phyloP scores from a whole-genome alignment of 345 rosid genomes.

The Reutealis trisperma region DNA sequence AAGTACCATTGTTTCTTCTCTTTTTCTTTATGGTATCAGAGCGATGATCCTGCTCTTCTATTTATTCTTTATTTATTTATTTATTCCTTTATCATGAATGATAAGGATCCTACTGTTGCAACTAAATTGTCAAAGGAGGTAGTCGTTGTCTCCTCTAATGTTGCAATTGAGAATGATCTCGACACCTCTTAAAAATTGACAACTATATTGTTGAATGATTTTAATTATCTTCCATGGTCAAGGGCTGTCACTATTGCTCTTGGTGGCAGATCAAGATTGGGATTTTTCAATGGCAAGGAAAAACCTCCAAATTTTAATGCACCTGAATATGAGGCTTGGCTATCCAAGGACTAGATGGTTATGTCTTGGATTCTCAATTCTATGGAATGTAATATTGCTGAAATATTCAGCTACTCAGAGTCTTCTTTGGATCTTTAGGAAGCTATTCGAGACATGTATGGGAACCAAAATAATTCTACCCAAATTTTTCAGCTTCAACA shows the following conservation, averaged over 20 bases:
- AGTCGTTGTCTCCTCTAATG: too few species aligned
- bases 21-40: too few species aligned
- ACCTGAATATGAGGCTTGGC: neutral
- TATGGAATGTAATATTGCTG: neutral
- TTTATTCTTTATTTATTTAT: too few species aligned
- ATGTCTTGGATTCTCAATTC: conserved; percentile 1
- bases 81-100: too few species aligned
- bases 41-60: too few species aligned
- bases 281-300: neutral
- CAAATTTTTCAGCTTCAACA: neutral
- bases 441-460: neutral
- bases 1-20: too few species aligned
- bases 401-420: neutral
- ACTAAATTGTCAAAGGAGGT: too few species aligned
- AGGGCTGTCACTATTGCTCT: neutral
- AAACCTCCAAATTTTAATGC: neutral
- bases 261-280: neutral
- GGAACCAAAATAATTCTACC: neutral
- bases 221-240: neutral
- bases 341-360: neutral
- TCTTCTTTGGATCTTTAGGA: neutral
- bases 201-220: neutral
- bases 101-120: too few species aligned
- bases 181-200: too few species aligned
- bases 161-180: too few species aligned